Percentiles rank a stretch among this genome's conserved stretches.
Evolutionary conservation across 2,329 filamentous ascomycete species (phyloP).

Genomic region (Aureobasidium zeae): DNA sequence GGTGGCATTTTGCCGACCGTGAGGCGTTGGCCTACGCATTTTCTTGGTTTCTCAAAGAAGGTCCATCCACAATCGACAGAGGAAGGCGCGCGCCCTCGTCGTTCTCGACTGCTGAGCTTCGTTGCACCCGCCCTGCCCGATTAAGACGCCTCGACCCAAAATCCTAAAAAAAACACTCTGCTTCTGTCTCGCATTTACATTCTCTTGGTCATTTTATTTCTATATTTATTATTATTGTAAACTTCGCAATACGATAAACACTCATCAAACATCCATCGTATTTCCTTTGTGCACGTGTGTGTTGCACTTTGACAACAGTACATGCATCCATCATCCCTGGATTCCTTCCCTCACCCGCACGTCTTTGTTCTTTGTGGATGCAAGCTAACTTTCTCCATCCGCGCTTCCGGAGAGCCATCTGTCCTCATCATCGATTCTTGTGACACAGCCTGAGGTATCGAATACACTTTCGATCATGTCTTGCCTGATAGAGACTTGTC

Average conservation of each 20-base stretch:
- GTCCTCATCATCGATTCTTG: conserved; percentile 6
- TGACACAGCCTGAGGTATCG: background rate
- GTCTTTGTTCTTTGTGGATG: conserved; percentile 12
- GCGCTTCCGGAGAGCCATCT: conserved; percentile 12
- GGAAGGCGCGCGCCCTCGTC: conserved; percentile 1
- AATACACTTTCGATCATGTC: conserved; percentile 1
- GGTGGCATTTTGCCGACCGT: conserved; percentile 14
- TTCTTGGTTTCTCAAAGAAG: conserved; percentile 7
- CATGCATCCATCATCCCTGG: background rate
- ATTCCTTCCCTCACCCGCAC: conserved; percentile 2
- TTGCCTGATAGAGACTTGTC: background rate
- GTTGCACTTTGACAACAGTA: background rate
- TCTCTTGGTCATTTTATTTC: background rate
- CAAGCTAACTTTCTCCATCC: conserved; percentile 15
- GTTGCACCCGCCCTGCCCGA: conserved; percentile 1
- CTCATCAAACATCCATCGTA: no score
- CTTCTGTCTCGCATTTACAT: background rate
- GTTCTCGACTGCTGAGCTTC: no score
- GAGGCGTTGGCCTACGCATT: conserved; percentile 9
- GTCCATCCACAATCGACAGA: no score
- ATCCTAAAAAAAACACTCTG: no score
- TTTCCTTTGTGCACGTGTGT: background rate
- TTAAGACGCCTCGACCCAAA: no score
- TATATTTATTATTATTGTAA: background rate
- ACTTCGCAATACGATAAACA: no score